A percentile compares a stretch with the other conserved stretches of the same genome.
Evolutionary conservation across 352 stramenopile species (phyloP).

Genomic region (Blastocystis sp.): DNA sequence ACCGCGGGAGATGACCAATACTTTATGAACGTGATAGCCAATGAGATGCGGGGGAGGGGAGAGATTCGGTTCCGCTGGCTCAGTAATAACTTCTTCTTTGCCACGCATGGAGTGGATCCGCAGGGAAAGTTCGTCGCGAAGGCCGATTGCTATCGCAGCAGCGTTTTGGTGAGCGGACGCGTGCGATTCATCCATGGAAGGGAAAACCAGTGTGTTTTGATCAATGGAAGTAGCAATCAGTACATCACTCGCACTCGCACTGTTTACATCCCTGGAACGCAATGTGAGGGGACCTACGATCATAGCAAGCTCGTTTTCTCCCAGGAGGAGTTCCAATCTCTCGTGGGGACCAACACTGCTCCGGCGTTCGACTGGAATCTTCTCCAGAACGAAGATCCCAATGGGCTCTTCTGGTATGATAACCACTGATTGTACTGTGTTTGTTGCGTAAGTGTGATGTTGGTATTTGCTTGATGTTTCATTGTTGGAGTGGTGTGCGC

Average conservation of each 20-base stretch:
- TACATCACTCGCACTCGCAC: neutral
- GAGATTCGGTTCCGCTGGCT: neutral
- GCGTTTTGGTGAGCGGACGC: neutral
- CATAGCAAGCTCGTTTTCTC: neutral
- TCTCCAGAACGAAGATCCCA: neutral
- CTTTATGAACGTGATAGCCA: neutral
- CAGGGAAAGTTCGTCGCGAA: neutral
- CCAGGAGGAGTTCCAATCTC: neutral
- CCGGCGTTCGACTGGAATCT: neutral
- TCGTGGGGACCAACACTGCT: neutral
- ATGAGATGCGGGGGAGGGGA: too few species aligned
- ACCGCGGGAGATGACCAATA: neutral
- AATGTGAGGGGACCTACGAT: neutral
- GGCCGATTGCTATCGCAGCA: neutral
- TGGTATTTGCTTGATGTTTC: too few species aligned
- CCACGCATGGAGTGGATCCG: neutral
- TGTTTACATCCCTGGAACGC: neutral
- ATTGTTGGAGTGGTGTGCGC: too few species aligned
- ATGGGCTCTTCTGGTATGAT: neutral
- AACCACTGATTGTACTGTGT: neutral
- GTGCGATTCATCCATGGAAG: neutral
- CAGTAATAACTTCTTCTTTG: conserved; percentile 38
- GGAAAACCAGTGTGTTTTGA: neutral
- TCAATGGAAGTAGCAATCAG: conserved; percentile 6
- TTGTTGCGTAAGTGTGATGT: neutral